Evolutionary conservation across 345 rosid genomes (phyloP).

Genomic region (Syzygium aromaticum): DNA sequence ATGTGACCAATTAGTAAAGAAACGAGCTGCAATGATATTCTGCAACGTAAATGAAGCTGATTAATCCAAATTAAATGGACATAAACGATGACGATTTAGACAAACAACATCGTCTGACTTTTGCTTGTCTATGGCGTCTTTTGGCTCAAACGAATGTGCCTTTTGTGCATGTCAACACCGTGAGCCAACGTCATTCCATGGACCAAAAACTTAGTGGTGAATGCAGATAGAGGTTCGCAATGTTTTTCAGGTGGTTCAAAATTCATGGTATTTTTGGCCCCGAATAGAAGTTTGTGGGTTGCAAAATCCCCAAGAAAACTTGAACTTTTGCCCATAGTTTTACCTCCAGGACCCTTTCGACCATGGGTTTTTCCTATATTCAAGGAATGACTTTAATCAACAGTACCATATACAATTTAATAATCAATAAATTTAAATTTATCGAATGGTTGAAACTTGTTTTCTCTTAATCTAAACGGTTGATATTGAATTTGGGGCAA

Average conservation of each 20-base stretch:
- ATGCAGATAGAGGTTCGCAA: neutral
- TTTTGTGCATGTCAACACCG: neutral
- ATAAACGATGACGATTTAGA: neutral
- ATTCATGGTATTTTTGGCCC: neutral
- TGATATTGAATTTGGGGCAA: neutral
- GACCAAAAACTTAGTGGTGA: neutral
- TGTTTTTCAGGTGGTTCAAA: neutral
- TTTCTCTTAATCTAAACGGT: neutral
- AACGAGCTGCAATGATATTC: neutral
- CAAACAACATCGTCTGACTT: neutral
- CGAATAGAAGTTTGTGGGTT: neutral
- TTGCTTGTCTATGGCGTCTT: neutral
- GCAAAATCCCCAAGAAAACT: neutral
- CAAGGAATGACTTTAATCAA: neutral
- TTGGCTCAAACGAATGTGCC: neutral
- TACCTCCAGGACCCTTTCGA: neutral
- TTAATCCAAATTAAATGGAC: neutral
- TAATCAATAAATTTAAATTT: neutral
- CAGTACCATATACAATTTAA: neutral
- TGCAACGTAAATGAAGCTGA: slow-evolving; percentile 4
- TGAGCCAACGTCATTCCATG: neutral
- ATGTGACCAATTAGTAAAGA: neutral
- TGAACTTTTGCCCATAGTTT: neutral
- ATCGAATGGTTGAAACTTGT: neutral
- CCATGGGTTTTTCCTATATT: neutral